Evolutionary conservation across 1,284 basidiomycete genomes (phyloP).

Genomic region (Mycena citricolor): DNA sequence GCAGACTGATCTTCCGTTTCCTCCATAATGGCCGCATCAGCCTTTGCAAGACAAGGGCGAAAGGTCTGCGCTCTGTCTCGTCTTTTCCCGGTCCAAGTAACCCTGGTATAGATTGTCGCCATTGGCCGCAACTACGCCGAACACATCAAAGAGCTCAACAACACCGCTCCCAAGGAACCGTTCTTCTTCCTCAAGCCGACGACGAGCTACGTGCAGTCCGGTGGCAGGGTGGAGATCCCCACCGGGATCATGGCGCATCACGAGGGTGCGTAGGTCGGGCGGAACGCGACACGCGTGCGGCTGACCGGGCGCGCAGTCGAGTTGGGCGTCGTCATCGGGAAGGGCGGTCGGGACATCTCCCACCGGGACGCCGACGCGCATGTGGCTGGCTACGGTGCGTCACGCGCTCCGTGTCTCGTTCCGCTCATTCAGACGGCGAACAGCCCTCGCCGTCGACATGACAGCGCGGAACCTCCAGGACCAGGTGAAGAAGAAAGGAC

Average conservation of each 20-base stretch:
- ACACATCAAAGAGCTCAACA: constrained; percentile 91
- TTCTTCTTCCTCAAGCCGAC: constrained; percentile 99
- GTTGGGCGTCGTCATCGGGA: constrained; percentile 94
- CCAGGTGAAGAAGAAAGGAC: constrained; percentile 85
- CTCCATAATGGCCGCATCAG: constrained; percentile 23
- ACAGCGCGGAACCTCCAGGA: constrained; percentile 96
- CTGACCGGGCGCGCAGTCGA: constrained; percentile 64
- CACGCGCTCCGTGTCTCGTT: constrained; percentile 2
- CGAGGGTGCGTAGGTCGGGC: constrained; percentile 64
- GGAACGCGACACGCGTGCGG: not conserved
- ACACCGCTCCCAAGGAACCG: constrained; percentile 88
- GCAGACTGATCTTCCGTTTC: not conserved
- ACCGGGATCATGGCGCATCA: constrained; percentile 83
- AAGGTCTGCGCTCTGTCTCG: constrained; percentile 11
- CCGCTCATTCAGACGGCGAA: constrained; percentile 2
- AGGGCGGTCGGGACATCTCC: constrained; percentile 79
- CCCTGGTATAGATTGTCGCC: constrained; percentile 70
- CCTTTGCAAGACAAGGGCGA: constrained; percentile 50
- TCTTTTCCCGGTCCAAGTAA: constrained; percentile 4
- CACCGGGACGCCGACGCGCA: constrained; percentile 72
- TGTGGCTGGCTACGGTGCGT: constrained; percentile 88
- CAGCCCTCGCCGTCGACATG: constrained; percentile 93
- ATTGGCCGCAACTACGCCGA: constrained; percentile 86
- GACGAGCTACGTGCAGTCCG: constrained; percentile 79
- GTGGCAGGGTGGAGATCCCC: constrained; percentile 85